Evolutionary conservation across 2,329 filamentous ascomycete genomes (phyloP).

Genomic region (Penicillium sp.): DNA sequence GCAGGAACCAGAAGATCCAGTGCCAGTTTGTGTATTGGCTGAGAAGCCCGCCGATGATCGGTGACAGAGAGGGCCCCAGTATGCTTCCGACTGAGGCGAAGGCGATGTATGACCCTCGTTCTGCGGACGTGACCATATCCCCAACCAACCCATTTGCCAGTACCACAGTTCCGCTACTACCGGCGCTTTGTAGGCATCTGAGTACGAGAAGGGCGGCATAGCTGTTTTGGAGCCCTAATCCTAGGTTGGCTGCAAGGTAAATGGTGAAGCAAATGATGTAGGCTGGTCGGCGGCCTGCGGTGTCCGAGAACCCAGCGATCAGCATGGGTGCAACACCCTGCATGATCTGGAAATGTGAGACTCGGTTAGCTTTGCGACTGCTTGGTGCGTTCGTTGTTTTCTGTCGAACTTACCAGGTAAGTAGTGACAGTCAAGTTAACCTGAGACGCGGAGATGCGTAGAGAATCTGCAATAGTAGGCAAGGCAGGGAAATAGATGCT

Average conservation of each 20-base stretch:
- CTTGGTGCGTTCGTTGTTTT: background rate
- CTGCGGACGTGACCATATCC: constrained; percentile 50
- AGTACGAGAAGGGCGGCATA: constrained; percentile 40
- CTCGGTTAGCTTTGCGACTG: background rate
- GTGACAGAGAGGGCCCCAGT: constrained; percentile 49
- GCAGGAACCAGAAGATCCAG: constrained; percentile 64
- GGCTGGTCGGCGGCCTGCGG: constrained; percentile 56
- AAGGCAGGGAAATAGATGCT: constrained; percentile 40
- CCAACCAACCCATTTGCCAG: constrained; percentile 64
- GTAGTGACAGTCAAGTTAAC: constrained; percentile 53
- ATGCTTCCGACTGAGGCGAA: constrained; percentile 48
- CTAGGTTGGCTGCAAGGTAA: constrained; percentile 58
- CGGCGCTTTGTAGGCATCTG: constrained; percentile 21
- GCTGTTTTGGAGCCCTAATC: constrained; percentile 55
- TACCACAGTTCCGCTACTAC: constrained; percentile 52
- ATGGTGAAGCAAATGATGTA: constrained; percentile 51
- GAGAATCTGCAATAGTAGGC: constrained; percentile 35
- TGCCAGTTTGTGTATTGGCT: constrained; percentile 63
- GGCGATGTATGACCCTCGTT: constrained; percentile 55
- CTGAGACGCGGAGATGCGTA: constrained; percentile 41
- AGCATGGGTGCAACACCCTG: constrained; percentile 39
- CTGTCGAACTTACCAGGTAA: constrained; percentile 41
- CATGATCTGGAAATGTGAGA: constrained; percentile 15
- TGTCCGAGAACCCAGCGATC: constrained; percentile 60
- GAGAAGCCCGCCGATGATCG: constrained; percentile 62